Evolutionary conservation across 2,329 filamentous ascomycete genomes (phyloP), one percentile per base, ranked within the genome.

Genomic region (Akanthomyces dipterigenus): DNA sequence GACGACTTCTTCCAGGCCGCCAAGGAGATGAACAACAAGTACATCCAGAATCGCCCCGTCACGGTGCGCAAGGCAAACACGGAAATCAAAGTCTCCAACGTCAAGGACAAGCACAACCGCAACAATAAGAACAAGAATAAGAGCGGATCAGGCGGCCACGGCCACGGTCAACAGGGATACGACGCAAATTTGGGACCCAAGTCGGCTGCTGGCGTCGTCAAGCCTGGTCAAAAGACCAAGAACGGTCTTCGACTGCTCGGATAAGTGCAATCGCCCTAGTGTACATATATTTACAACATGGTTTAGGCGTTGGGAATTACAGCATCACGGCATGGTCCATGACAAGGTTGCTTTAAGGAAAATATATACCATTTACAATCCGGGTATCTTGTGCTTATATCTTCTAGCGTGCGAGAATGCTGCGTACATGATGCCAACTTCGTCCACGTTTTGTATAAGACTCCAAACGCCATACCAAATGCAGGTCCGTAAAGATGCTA

Each of bases 1-100:
- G 95, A 99, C 73, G 93, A 97, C 70, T 98, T 96, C 73, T 98
- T 99, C 80, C 86, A 91, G 69, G 93, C 95, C 1, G 93, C 92
- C 69, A 92, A 95, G 77, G 93, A 98, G 78, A 98, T 98, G 95
- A 90, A 97, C 70, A 93, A 93, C 68, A 98, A 99, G 78, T 99
- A 99, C 76, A 98, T 99, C 71, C 93, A 96, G 69, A 97, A 92
- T 73, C 95, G 98, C 74, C 95, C 95, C 0, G 90, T 97, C 31
- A 80, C 90, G 28, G 84, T 98, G 67, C 88, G 90, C 74, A 90
- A 95, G 73, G 91, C 90, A 66, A 96, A 88, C 67, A 96, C 93
- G 6, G 93, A 98, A 74, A 91, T 99, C 74, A 91, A 90, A 71
- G 85, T 91, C 5, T 81, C 87, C 14, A 82, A 81, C n/a, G 82